phyloP scores from a whole-genome alignment of 441 rosid species.

The Adansonia gregorii region DNA sequence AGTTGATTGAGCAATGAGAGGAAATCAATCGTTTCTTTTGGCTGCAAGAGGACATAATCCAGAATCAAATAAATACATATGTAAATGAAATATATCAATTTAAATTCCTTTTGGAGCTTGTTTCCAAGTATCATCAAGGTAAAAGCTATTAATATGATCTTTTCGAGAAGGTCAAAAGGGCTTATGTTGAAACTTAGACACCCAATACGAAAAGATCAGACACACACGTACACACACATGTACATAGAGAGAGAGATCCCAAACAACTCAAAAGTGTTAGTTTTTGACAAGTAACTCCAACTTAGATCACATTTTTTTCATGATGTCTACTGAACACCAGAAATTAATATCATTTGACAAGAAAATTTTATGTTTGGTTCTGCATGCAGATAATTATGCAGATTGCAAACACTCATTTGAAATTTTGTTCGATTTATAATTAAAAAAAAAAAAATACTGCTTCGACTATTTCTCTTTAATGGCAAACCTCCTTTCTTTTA shows the following conservation, averaged over 20 bases:
- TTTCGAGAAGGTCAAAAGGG: background rate
- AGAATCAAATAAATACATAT: constrained; percentile 25
- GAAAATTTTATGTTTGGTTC: background rate
- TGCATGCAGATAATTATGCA: background rate
- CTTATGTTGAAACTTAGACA: background rate
- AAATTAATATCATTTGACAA: background rate
- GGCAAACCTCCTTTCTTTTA: background rate
- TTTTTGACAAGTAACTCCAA: background rate
- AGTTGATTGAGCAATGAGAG: constrained; percentile 86
- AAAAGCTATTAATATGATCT: background rate
- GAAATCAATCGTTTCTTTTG: constrained; percentile 82
- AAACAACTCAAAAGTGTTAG: background rate
- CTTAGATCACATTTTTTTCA: background rate
- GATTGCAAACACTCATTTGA: background rate
- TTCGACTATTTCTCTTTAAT: background rate
- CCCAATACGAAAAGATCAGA: background rate
- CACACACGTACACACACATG: too few species aligned
- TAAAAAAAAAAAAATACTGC: background rate
- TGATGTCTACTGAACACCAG: background rate
- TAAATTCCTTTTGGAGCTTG: background rate
- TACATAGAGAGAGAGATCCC: background rate
- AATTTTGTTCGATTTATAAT: background rate
- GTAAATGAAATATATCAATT: background rate
- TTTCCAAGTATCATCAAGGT: background rate
- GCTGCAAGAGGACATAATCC: constrained; percentile 55